Conservation (phyloP, 2,329 filamentous ascomycete species). For the Diaporthe sp. region DNA sequence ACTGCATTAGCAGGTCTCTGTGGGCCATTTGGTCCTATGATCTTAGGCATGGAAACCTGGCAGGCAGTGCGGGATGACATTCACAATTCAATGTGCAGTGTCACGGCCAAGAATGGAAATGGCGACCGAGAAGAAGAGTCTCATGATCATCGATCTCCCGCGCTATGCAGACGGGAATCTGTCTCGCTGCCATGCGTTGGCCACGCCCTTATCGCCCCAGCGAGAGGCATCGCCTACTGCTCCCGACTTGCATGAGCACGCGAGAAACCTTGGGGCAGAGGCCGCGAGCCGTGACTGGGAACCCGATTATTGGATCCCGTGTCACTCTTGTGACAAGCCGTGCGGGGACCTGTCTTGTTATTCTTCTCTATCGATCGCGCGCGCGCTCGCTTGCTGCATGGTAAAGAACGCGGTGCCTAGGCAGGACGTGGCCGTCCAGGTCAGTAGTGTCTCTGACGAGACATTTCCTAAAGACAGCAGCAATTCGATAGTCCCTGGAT, state of each 20-base stretch:
- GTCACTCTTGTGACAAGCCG: conserved; percentile 18
- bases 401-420: neutral
- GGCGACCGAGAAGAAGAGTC: neutral
- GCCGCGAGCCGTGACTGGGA: conserved; percentile 20
- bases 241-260: conserved; percentile 26
- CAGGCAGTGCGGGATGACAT: conserved; percentile 2
- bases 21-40: neutral
- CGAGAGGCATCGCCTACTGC: neutral
- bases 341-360: neutral
- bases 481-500: conserved; percentile 15
- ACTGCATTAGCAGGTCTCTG: conserved; percentile 13
- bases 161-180: neutral
- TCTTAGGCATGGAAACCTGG: neutral
- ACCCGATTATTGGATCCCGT: conserved; percentile 22
- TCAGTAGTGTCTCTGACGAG: conserved; percentile 10
- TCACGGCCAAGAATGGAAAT: neutral
- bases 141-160: conserved; percentile 5
- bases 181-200: conserved; percentile 26
- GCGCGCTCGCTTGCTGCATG: neutral
- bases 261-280: neutral
- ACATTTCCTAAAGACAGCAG: neutral
- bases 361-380: conserved; percentile 1
- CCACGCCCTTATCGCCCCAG: conserved; percentile 22
- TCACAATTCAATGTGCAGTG: neutral
- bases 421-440: neutral